phyloP scores from a whole-genome alignment of 768 basidiomycete species.

The Strobilomyces echinocephalus region DNA sequence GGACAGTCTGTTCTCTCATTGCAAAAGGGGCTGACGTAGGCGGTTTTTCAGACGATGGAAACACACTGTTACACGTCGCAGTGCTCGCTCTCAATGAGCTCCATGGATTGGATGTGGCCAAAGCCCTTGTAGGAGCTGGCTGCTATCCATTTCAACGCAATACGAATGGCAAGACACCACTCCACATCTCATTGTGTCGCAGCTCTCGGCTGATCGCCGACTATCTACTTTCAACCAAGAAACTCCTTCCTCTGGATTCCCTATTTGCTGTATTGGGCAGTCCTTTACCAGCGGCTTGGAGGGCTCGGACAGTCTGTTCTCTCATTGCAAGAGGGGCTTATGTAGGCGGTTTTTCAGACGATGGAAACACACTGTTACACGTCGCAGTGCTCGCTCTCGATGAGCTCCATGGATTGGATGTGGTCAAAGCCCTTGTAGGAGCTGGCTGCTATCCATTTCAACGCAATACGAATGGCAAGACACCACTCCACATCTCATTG shows the following conservation, averaged over 20 bases:
- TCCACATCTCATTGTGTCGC: background rate
- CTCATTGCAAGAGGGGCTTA: background rate
- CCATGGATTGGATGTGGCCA: background rate
- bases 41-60: background rate
- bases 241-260: background rate
- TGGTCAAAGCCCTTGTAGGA: background rate
- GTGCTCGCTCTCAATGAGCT: background rate
- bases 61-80: background rate
- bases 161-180: background rate
- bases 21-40: background rate
- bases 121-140: constrained; percentile 1
- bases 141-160: background rate
- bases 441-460: constrained; percentile 5
- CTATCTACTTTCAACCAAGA: background rate
- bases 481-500: constrained; percentile 1
- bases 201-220: background rate
- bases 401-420: background rate
- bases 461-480: background rate
- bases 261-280: background rate
- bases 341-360: background rate
- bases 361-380: background rate
- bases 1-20: background rate
- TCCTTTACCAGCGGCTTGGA: background rate
- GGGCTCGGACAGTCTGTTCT: background rate
- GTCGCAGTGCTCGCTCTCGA: background rate